Percentiles rank a stretch among this genome's conserved stretches.
phyloP scores from a whole-genome alignment of 2,329 filamentous ascomycete genomes.

The Microsporum canis region DNA sequence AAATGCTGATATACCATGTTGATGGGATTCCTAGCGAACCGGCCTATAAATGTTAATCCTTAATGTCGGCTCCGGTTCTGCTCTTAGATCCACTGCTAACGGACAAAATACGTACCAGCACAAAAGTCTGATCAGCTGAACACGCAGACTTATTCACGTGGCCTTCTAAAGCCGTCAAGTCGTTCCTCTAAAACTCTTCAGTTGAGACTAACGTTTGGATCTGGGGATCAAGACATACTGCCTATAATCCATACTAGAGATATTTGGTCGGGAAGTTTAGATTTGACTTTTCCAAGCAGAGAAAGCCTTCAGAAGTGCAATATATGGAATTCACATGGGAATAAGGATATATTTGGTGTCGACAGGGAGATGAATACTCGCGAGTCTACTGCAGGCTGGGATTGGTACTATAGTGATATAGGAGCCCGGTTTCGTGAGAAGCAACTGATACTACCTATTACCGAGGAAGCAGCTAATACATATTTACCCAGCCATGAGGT shows the following conservation, averaged over 20 bases:
- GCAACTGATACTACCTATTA: slow-evolving; percentile 32
- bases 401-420: slow-evolving; percentile 43
- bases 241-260: slow-evolving; percentile 39
- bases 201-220: slow-evolving; percentile 42
- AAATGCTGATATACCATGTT: not conserved
- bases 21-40: no score
- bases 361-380: slow-evolving; percentile 30
- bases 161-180: slow-evolving; percentile 26
- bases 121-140: not conserved
- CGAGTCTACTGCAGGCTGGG: slow-evolving; percentile 39
- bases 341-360: slow-evolving; percentile 34
- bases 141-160: slow-evolving; percentile 26
- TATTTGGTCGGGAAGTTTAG: slow-evolving; percentile 37
- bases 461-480: slow-evolving; percentile 25
- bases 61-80: not conserved
- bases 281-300: slow-evolving; percentile 43
- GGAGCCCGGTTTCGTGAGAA: slow-evolving; percentile 31
- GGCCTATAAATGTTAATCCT: not conserved
- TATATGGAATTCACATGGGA: slow-evolving; percentile 27
- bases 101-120: not conserved
- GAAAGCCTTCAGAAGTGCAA: slow-evolving; percentile 24
- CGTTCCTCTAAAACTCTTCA: slow-evolving; percentile 35
- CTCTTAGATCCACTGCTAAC: not conserved
- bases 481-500: slow-evolving; percentile 33
- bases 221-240: slow-evolving; percentile 39